Conservation (phyloP, 257 asterid species). For the Lycium barbarum region DNA sequence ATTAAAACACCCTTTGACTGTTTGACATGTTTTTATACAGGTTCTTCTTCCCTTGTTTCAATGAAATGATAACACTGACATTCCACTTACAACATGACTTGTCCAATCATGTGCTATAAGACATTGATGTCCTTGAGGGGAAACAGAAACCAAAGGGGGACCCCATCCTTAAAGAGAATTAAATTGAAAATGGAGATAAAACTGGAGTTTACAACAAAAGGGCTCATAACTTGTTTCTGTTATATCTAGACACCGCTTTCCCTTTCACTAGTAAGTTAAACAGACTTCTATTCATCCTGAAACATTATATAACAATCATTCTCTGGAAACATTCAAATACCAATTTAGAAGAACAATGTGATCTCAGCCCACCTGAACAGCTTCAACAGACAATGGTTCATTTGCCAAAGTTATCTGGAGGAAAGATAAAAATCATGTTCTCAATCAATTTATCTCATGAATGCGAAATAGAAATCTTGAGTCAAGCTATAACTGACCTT, state of each 20-base stretch:
- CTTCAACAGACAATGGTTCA: slow-evolving; percentile 3
- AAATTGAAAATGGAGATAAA: slow-evolving; percentile 1
- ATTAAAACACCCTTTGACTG: background rate
- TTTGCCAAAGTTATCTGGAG: slow-evolving; percentile 16
- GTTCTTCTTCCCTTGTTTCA: background rate
- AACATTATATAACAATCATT: slow-evolving; percentile 13
- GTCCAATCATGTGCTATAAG: slow-evolving; percentile 18
- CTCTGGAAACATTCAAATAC: background rate
- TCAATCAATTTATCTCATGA: background rate
- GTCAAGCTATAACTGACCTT: slow-evolving; percentile 47
- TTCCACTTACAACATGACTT: slow-evolving; percentile 15
- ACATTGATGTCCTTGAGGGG: slow-evolving; percentile 4
- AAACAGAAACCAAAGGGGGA: slow-evolving; percentile 14
- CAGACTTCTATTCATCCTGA: background rate
- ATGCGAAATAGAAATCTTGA: background rate
- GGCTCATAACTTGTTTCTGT: slow-evolving; percentile 22
- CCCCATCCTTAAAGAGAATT: background rate
- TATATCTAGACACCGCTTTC: background rate
- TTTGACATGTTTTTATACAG: background rate
- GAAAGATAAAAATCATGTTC: background rate
- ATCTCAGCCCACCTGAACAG: slow-evolving; percentile 19
- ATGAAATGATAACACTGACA: background rate
- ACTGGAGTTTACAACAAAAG: background rate
- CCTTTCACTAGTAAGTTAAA: slow-evolving; percentile 11
- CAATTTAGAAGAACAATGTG: slow-evolving; percentile 24